Percentiles rank a stretch among this genome's conserved stretches.
Conservation (phyloP, 495 filamentous ascomycete genomes). For the Penicillium egyptiacum region DNA sequence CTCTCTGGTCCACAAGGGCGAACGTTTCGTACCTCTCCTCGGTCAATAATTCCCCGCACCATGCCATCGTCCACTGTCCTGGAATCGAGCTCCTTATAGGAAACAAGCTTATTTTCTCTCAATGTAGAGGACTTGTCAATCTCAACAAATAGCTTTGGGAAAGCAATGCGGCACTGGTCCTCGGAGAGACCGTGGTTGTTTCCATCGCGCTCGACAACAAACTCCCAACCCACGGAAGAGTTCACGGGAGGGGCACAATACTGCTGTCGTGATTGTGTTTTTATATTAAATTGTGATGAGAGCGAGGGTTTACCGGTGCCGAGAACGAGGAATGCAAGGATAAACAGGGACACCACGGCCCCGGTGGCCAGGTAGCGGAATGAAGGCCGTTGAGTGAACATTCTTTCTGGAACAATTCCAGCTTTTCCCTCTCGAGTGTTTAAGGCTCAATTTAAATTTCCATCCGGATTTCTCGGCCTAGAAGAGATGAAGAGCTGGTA, state of each 20-base stretch:
- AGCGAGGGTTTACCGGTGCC: slow-evolving; percentile 14
- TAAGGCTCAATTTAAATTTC: not conserved
- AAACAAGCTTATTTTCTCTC: slow-evolving; percentile 23
- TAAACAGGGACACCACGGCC: slow-evolving; percentile 29
- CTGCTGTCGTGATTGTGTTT: slow-evolving; percentile 13
- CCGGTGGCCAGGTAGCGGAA: slow-evolving; percentile 38
- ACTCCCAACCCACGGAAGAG: slow-evolving; percentile 32
- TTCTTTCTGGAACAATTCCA: slow-evolving; percentile 13
- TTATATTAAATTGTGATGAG: slow-evolving; percentile 26
- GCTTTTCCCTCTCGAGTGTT: not conserved
- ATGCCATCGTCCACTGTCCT: slow-evolving; percentile 35
- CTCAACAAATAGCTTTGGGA: slow-evolving; percentile 48
- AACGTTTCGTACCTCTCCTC: slow-evolving; percentile 38
- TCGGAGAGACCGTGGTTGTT: slow-evolving; percentile 42
- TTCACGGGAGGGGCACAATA: slow-evolving; percentile 8
- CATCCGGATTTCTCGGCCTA: not conserved
- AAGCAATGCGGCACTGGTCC: slow-evolving; percentile 43
- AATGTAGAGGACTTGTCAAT: slow-evolving; percentile 37
- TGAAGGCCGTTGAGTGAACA: slow-evolving; percentile 30
- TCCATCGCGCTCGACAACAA: slow-evolving; percentile 34
- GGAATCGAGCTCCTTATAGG: slow-evolving; percentile 36
- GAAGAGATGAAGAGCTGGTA: slow-evolving; percentile 1
- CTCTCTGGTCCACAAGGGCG: not conserved
- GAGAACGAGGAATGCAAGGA: slow-evolving; percentile 37
- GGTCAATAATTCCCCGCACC: slow-evolving; percentile 42